These are phyloP conservation scores for Entophlyctis helioformis DNA, from an alignment of 192 early-diverging fungal genomes.

Conservation along the genomic window DNA sequence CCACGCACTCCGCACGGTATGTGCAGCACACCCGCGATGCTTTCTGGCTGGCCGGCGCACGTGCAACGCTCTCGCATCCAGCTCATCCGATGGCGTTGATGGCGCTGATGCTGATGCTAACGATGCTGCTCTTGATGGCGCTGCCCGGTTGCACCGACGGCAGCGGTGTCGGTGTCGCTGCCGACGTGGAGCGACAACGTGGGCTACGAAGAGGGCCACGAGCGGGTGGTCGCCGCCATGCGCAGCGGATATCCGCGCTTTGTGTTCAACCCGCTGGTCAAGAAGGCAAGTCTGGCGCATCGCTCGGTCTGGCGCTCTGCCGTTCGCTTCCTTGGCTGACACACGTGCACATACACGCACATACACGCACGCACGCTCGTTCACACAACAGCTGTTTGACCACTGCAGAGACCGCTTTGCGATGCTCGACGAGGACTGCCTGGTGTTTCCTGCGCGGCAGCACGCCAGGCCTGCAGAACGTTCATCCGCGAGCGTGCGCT, in stretches of 20 bases:
- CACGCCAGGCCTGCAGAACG: conserved; percentile 52
- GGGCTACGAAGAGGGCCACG: conserved; percentile 82
- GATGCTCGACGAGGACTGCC: conserved; percentile 48
- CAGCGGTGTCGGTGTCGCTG: conserved; percentile 80
- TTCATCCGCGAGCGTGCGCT: conserved; percentile 49
- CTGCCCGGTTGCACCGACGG: too few relatives aligned
- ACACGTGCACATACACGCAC: too few relatives aligned
- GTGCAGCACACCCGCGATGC: too few relatives aligned
- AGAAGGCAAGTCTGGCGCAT: conserved; percentile 35
- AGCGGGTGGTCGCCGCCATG: conserved; percentile 57
- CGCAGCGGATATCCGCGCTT: conserved; percentile 88
- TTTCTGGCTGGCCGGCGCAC: too few relatives aligned
- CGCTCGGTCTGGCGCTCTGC: background rate
- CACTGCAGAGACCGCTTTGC: too few relatives aligned
- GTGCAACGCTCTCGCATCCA: too few relatives aligned
- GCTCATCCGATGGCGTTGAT: too few relatives aligned
- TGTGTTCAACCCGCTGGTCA: conserved; percentile 62
- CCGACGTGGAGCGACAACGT: conserved; percentile 86
- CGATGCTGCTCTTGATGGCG: too few relatives aligned
- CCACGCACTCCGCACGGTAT: too few relatives aligned
- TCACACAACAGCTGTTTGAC: too few relatives aligned
- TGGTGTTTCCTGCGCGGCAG: conserved; percentile 63
- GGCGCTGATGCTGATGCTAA: too few relatives aligned
- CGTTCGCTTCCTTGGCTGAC: conserved; percentile 19
- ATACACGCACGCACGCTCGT: too few relatives aligned